Evolutionary conservation across 2,329 filamentous ascomycete genomes (phyloP).

Genomic region (Pseudogymnoascus sp.): DNA sequence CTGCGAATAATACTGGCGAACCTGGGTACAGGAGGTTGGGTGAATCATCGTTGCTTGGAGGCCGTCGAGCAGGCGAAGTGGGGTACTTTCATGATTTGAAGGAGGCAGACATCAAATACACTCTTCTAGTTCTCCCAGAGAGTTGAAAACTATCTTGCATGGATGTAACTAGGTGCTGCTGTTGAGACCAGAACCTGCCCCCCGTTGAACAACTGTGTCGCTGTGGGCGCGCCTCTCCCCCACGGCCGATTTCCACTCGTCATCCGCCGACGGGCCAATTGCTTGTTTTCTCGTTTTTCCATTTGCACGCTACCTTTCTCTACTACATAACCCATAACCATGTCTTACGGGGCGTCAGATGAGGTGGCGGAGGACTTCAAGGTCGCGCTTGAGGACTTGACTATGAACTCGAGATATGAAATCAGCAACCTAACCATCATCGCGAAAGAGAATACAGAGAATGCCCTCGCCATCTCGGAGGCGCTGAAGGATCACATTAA

Average conservation of each 20-base stretch:
- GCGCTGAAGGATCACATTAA: conserved; percentile 90
- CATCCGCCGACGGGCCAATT: not conserved
- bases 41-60: conserved; percentile 6
- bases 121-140: conserved; percentile 29
- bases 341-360: conserved; percentile 57
- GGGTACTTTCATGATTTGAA: not conserved
- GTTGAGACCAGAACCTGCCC: conserved; percentile 12
- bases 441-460: conserved; percentile 93
- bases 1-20: not conserved
- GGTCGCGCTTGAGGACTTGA: conserved; percentile 85
- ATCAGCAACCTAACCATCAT: conserved; percentile 97
- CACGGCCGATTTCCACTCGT: not conserved
- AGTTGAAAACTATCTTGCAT: conserved; percentile 28
- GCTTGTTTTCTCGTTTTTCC: not conserved
- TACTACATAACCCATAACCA: conserved; percentile 41
- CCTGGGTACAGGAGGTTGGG: not conserved
- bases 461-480: conserved; percentile 86
- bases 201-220: not conserved
- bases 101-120: conserved; percentile 29
- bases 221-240: not conserved
- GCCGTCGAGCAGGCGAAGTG: not conserved
- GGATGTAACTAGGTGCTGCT: conserved; percentile 31
- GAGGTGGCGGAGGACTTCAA: conserved; percentile 95
- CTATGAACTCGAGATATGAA: conserved; percentile 84
- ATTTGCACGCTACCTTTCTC: not conserved